Evolutionary conservation across 495 filamentous ascomycete genomes (phyloP).

Genomic region (Neurospora sp.): DNA sequence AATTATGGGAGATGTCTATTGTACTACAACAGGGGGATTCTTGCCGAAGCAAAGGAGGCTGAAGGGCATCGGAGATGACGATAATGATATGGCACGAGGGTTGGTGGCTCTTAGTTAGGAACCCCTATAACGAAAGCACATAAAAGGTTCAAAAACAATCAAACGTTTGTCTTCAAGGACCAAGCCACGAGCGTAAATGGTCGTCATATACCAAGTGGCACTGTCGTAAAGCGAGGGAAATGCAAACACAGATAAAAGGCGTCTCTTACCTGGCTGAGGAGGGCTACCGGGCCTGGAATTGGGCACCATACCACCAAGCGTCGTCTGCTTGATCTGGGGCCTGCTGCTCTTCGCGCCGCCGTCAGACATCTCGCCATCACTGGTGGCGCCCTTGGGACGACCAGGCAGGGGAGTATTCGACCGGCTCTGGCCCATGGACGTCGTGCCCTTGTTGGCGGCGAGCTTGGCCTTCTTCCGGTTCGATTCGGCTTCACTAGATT

Average conservation of each 20-base stretch:
- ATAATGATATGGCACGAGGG: too few relatives aligned
- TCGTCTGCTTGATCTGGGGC: conserved; percentile 18
- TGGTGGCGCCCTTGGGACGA: conserved; percentile 55
- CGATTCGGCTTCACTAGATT: conserved; percentile 84
- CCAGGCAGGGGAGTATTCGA: conserved; percentile 47
- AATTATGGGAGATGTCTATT: not conserved
- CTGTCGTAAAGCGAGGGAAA: too few relatives aligned
- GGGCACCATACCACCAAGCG: conserved; percentile 37
- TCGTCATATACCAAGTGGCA: too few relatives aligned
- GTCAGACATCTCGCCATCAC: conserved; percentile 74
- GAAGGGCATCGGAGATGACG: too few relatives aligned
- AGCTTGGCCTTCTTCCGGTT: conserved; percentile 75
- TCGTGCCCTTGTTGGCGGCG: conserved; percentile 42
- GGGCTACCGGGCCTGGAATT: conserved; percentile 46
- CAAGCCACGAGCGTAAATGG: too few relatives aligned
- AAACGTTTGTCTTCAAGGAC: not conserved
- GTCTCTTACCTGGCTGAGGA: conserved; percentile 19
- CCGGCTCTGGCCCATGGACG: conserved; percentile 34
- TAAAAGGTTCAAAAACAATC: not conserved
- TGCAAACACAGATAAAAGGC: not conserved
- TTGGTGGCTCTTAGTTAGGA: not conserved
- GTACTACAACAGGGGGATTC: too few relatives aligned
- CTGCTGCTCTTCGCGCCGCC: conserved; percentile 36
- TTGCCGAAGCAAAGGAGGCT: too few relatives aligned
- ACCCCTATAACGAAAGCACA: not conserved